phyloP scores from a whole-genome alignment of 768 basidiomycete species.

The Hygrophorus russula region DNA sequence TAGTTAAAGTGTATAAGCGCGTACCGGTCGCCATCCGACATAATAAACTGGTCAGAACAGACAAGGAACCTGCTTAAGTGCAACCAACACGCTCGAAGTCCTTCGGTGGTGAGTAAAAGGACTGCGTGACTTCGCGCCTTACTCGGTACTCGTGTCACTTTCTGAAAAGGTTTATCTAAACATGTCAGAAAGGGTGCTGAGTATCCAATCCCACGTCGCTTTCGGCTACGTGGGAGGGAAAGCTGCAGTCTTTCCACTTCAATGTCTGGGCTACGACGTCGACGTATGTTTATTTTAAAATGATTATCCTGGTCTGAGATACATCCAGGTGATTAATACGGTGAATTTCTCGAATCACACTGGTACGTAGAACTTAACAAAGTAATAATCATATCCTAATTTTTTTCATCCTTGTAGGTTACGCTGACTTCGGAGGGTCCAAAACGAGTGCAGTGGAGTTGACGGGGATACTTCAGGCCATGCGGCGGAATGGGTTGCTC shows the following conservation, averaged over 20 bases:
- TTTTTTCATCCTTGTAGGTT: slow-evolving; percentile 40
- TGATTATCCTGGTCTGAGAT: slow-evolving; percentile 1
- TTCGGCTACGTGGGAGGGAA: slow-evolving; percentile 91
- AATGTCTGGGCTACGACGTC: slow-evolving; percentile 88
- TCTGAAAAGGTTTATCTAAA: too few species aligned
- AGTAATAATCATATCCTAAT: not conserved
- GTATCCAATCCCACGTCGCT: slow-evolving; percentile 88
- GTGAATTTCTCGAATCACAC: slow-evolving; percentile 95
- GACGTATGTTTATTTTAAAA: slow-evolving; percentile 49
- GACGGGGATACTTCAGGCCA: slow-evolving; percentile 54
- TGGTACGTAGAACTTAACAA: slow-evolving; percentile 31
- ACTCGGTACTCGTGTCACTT: too few species aligned
- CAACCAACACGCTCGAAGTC: too few species aligned
- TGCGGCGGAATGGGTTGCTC: slow-evolving; percentile 72
- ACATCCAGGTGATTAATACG: slow-evolving; percentile 66
- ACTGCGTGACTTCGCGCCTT: too few species aligned
- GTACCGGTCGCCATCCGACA: slow-evolving; percentile 1
- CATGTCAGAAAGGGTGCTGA: slow-evolving; percentile 52
- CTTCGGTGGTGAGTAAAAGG: too few species aligned
- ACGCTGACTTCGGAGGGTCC: slow-evolving; percentile 71
- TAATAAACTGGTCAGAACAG: not conserved
- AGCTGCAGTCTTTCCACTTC: slow-evolving; percentile 68
- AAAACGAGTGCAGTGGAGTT: slow-evolving; percentile 73
- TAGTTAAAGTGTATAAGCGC: not conserved
- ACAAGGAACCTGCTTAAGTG: too few species aligned